These are phyloP conservation scores for Gaertneriomyces sp. DNA, from an alignment of 192 early-diverging fungal genomes.

Conservation along the genomic window DNA sequence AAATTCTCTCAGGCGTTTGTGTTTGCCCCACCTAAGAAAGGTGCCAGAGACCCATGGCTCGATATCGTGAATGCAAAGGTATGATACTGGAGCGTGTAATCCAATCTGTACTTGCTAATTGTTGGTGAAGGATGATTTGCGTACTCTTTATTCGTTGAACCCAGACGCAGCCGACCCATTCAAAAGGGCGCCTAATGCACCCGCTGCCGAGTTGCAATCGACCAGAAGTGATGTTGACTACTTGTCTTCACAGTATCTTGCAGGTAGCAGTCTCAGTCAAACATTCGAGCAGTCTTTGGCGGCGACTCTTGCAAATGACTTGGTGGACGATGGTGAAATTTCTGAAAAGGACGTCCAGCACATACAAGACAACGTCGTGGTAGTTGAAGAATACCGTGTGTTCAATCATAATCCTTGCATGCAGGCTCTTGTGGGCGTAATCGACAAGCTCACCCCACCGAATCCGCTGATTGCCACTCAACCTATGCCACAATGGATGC, in stretches of 20 bases:
- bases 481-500: conserved; percentile 65
- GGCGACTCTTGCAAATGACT: no score
- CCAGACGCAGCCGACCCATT: neutral
- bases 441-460: conserved; percentile 44
- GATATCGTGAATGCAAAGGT: conserved; percentile 22
- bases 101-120: neutral
- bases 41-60: conserved; percentile 19
- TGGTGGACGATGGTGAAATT: no score
- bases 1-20: conserved; percentile 54
- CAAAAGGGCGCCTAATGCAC: neutral
- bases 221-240: conserved; percentile 26
- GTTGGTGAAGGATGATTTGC: neutral
- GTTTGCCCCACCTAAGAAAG: conserved; percentile 54
- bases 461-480: neutral
- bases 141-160: neutral
- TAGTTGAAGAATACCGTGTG: conserved; percentile 37
- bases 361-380: conserved; percentile 19
- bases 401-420: conserved; percentile 66
- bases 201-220: neutral
- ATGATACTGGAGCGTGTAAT: neutral
- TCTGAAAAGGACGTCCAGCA: no score
- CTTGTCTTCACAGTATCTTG: conserved; percentile 55
- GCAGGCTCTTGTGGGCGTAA: conserved; percentile 53
- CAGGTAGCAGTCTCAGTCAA: conserved; percentile 59
- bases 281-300: neutral